phyloP scores from a whole-genome alignment of 1,139 yeast species.

The Hansenula lynferdii region DNA sequence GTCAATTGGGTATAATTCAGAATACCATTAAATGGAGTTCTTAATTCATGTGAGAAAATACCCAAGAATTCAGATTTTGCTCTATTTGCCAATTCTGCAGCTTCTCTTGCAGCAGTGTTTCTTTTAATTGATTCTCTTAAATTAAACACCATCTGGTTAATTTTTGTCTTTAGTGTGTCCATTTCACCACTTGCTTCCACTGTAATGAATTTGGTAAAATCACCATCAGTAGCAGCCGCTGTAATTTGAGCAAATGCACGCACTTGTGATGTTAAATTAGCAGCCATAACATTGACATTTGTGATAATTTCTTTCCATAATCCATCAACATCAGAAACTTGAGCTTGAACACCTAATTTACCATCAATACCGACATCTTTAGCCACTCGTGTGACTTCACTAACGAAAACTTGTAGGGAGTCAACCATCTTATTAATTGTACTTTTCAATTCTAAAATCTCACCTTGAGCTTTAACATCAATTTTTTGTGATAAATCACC shows the following conservation, averaged over 20 bases:
- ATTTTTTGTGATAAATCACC: slow-evolving; percentile 84
- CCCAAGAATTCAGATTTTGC: slow-evolving; percentile 88
- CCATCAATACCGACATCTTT: slow-evolving; percentile 92
- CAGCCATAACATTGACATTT: slow-evolving; percentile 88
- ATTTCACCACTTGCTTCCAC: slow-evolving; percentile 90
- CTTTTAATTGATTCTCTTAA: slow-evolving; percentile 84
- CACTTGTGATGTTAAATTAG: slow-evolving; percentile 83
- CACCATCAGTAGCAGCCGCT: slow-evolving; percentile 92
- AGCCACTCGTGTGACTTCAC: slow-evolving; percentile 85
- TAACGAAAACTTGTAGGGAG: slow-evolving; percentile 77
- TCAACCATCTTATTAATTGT: slow-evolving; percentile 89
- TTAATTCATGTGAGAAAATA: slow-evolving; percentile 85
- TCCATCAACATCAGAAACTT: slow-evolving; percentile 85
- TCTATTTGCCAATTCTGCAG: slow-evolving; percentile 84
- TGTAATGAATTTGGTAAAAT: slow-evolving; percentile 80
- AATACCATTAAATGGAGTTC: slow-evolving; percentile 90
- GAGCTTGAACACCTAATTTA: slow-evolving; percentile 86
- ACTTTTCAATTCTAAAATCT: slow-evolving; percentile 69
- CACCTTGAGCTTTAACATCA: slow-evolving; percentile 79
- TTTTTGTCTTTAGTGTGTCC: slow-evolving; percentile 87
- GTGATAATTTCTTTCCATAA: slow-evolving; percentile 88
- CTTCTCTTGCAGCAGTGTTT: slow-evolving; percentile 89
- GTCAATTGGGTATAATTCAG: slow-evolving; percentile 90
- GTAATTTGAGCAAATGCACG: slow-evolving; percentile 91
- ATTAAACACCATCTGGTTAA: slow-evolving; percentile 85